Evolutionary conservation across 768 basidiomycete species (phyloP).

Genomic region (Tremella mesenterica): DNA sequence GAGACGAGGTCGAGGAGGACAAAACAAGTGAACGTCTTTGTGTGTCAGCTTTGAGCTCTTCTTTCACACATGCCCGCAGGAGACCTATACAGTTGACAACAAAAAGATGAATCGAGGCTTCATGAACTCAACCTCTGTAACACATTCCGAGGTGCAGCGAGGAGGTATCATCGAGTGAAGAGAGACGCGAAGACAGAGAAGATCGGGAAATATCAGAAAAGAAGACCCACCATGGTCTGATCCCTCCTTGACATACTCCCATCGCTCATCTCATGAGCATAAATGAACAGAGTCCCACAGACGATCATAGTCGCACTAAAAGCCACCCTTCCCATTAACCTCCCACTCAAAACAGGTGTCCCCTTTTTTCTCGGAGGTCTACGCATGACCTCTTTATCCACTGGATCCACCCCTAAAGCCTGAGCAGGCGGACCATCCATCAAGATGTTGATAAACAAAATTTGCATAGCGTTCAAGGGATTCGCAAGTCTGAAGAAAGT

Average conservation of each 20-base stretch:
- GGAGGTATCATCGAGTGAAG: neutral
- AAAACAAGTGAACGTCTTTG: constrained; percentile 92
- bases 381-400: constrained; percentile 85
- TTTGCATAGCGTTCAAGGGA: constrained; percentile 96
- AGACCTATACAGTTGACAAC: no score
- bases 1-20: constrained; percentile 95
- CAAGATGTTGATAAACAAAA: constrained; percentile 96
- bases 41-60: neutral
- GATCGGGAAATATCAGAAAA: neutral
- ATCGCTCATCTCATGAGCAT: constrained; percentile 71
- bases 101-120: neutral
- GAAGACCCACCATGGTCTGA: constrained; percentile 78
- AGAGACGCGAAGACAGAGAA: neutral
- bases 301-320: constrained; percentile 92
- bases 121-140: no score
- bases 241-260: constrained; percentile 74
- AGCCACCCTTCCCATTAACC: constrained; percentile 68
- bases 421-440: constrained; percentile 99
- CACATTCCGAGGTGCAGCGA: no score
- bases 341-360: constrained; percentile 70
- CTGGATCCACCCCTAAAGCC: constrained; percentile 91
- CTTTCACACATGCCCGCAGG: neutral
- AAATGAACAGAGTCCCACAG: constrained; percentile 75
- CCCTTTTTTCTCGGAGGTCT: constrained; percentile 87
- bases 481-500: constrained; percentile 83